phyloP scores from a whole-genome alignment of 306 rosid species.

The Malus domestica region DNA sequence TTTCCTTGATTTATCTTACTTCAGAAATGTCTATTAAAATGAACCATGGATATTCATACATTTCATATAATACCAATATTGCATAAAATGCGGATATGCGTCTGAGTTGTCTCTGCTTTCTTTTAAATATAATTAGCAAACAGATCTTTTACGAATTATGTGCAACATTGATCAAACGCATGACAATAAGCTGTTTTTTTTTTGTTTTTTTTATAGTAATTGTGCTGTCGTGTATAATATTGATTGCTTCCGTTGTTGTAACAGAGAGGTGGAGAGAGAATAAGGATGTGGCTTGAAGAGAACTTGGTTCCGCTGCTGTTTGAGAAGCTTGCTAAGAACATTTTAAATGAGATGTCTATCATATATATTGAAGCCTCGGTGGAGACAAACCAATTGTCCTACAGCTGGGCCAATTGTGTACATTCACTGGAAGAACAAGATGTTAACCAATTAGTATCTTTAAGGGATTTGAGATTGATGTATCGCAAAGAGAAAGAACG shows the following conservation, averaged over 20 bases:
- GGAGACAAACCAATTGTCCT: conserved; percentile 4
- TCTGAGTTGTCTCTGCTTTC: neutral
- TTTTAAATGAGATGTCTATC: neutral
- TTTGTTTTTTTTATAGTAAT: neutral
- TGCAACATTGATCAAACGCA: neutral
- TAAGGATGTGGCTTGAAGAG: conserved; percentile 18
- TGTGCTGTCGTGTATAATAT: neutral
- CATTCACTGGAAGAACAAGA: conserved; percentile 7
- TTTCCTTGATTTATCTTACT: neutral
- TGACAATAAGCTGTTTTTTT: neutral
- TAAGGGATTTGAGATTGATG: conserved; percentile 14
- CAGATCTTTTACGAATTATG: neutral
- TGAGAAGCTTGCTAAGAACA: conserved; percentile 7
- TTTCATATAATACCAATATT: neutral
- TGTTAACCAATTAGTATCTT: neutral
- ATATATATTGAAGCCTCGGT: conserved; percentile 7
- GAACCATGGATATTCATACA: neutral
- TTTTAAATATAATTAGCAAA: neutral
- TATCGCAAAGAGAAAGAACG: conserved; percentile 14
- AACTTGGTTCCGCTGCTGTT: conserved; percentile 14
- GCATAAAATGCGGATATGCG: neutral
- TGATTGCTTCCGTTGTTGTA: neutral
- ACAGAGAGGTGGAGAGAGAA: conserved; percentile 16
- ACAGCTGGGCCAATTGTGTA: conserved; percentile 1
- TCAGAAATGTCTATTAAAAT: neutral